Conservation (phyloP, 202 grass and related monocot genomes). For the Schoenoplectus triqueter region DNA sequence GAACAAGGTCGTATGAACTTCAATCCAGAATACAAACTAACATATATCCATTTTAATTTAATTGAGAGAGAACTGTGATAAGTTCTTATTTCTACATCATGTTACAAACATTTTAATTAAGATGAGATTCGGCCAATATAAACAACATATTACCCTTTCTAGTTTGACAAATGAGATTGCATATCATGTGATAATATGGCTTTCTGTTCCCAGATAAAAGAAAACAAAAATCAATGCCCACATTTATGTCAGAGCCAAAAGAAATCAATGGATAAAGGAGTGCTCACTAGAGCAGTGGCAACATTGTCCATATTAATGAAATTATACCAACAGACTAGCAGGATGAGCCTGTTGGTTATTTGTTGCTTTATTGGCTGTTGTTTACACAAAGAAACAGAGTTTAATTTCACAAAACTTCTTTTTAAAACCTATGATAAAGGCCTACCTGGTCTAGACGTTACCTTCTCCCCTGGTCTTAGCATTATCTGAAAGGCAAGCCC, state of each 20-base stretch:
- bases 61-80: not conserved
- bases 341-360: not conserved
- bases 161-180: not conserved
- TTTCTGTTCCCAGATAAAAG: not conserved
- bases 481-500: constrained; percentile 64
- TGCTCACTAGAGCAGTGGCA: too few species aligned
- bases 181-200: not conserved
- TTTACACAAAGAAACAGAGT: constrained; percentile 4
- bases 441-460: constrained; percentile 82
- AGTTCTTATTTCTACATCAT: not conserved
- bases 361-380: not conserved
- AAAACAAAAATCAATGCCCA: not conserved
- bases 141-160: not conserved
- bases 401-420: not conserved
- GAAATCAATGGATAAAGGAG: not conserved
- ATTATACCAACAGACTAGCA: not conserved
- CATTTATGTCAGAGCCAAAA: not conserved
- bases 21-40: constrained; percentile 10
- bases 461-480: constrained; percentile 85
- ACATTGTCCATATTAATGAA: not conserved
- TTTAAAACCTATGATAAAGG: constrained; percentile 25
- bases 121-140: not conserved
- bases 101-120: not conserved
- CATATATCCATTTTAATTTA: not conserved
- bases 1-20: not conserved